A percentile compares a stretch with the other conserved stretches of the same genome.
phyloP scores from a whole-genome alignment of 164 flowering plant genomes.

The Macadamia integrifolia region DNA sequence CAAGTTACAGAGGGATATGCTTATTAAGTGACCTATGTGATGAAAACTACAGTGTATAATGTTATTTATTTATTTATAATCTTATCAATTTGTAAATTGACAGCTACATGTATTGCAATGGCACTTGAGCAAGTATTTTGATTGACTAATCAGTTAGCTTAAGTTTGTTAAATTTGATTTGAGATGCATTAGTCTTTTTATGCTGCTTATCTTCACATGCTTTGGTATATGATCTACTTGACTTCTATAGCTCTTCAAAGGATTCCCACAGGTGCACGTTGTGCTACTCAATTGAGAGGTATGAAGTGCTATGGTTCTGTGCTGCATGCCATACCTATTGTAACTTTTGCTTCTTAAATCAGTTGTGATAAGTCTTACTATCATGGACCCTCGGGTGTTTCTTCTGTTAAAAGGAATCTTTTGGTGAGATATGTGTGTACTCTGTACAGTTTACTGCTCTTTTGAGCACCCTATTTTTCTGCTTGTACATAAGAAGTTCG shows the following conservation, averaged over 20 bases:
- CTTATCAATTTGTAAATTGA: neutral
- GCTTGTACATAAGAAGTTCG: neutral
- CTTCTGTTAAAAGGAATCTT: neutral
- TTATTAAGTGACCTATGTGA: neutral
- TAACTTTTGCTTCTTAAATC: neutral
- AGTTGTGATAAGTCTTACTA: neutral
- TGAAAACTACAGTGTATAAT: neutral
- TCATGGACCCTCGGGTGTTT: neutral
- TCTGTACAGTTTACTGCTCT: neutral
- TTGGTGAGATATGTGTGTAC: neutral
- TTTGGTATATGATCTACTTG: conserved; percentile 10
- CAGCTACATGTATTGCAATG: neutral
- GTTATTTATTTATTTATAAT: too few relatives aligned
- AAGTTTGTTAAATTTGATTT: neutral
- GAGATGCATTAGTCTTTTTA: neutral
- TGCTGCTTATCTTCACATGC: neutral
- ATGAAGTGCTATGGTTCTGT: conserved; percentile 21
- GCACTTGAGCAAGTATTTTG: neutral
- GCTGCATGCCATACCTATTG: conserved; percentile 3
- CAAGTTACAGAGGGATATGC: neutral
- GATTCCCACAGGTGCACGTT: conserved; percentile 25
- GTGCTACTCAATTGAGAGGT: conserved; percentile 33
- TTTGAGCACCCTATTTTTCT: neutral
- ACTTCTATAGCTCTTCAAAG: conserved; percentile 19
- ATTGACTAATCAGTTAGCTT: neutral